Conservation (phyloP, 305 asterid species). For the Plantago coronopus region DNA sequence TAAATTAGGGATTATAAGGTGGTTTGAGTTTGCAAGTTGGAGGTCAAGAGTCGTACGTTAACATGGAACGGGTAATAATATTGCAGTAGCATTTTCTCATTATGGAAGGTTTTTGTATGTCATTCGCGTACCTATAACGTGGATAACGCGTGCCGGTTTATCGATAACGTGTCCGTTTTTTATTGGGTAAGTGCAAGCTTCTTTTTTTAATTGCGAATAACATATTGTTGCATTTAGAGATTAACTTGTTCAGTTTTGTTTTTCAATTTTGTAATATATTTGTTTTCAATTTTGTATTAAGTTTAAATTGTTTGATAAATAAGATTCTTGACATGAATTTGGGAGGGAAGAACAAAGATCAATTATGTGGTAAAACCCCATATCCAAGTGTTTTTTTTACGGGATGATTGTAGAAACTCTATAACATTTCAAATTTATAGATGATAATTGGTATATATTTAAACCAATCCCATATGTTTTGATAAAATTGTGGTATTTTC, state of each 20-base stretch:
- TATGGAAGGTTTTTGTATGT: slow-evolving; percentile 12
- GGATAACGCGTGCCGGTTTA: background rate
- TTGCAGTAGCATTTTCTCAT: slow-evolving; percentile 18
- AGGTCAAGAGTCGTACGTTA: too few species aligned
- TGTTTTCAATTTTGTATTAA: background rate
- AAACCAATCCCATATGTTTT: too few species aligned
- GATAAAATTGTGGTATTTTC: too few species aligned
- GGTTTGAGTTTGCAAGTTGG: too few species aligned
- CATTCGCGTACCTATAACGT: background rate
- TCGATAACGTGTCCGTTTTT: background rate
- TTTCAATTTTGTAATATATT: too few species aligned
- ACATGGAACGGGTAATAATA: slow-evolving; percentile 13
- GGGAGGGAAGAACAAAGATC: slow-evolving; percentile 8
- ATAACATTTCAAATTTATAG: too few species aligned
- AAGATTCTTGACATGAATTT: slow-evolving; percentile 5
- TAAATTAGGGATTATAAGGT: too few species aligned
- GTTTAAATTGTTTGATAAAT: background rate
- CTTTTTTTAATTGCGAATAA: background rate
- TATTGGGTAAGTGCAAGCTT: background rate
- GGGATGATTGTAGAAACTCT: too few species aligned
- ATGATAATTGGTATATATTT: too few species aligned
- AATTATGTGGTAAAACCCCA: slow-evolving; percentile 2
- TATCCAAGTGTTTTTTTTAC: background rate
- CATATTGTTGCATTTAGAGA: background rate
- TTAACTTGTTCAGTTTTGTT: background rate